Evolutionary conservation across 108 stramenopile species (phyloP), one percentile per base, ranked within the genome.

Genomic region (Aurantiochytrium sp.): DNA sequence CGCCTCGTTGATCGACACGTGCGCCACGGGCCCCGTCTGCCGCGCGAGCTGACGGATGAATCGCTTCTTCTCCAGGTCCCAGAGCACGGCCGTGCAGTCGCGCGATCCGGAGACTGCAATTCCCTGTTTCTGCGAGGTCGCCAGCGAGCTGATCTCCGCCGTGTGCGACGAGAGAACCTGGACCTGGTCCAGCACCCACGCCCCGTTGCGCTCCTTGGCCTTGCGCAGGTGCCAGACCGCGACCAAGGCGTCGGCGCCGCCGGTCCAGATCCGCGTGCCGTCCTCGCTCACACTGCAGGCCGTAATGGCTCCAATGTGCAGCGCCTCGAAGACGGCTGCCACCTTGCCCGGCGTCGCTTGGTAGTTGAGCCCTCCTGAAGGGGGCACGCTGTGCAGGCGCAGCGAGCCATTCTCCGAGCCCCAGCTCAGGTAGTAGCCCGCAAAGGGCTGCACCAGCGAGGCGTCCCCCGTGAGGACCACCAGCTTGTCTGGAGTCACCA

Each of bases 11-110:
- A 81, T 81, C 21, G 73, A 81, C 6, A 81, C 73, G 19, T 48
- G 45, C 6, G 39, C 12, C 27, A 81, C 73, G 15, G 73, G 73
- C 12, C 73, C 73, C 6, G 45, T 48, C 17, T 81, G 42, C 6
- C 45, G 39, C 42, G 15, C 73, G 3, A 81, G 45, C 3, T 48
- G 73, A 12, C 73, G 73, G 32, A 81, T 48, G 39, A 81, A 81
- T 17, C 73, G 24, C 45, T 81, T 81, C 73, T 81, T 81, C 27
- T 81, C 73, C 39, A 81, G 24, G 24, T 81, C 73, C 73, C 73
- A 81, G 27, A 81, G 42, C 12, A 81, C 73, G 19, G 45, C 73
- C 12, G 73, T 27, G 30, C 73, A 41, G 45, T 81, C 73, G 1
- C 45, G 39, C 36, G 73, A 81, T n/a, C 73, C 73, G 45, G 42